Conservation (phyloP, 192 early-diverging fungal species). For the Rhizophagus prolifer region DNA sequence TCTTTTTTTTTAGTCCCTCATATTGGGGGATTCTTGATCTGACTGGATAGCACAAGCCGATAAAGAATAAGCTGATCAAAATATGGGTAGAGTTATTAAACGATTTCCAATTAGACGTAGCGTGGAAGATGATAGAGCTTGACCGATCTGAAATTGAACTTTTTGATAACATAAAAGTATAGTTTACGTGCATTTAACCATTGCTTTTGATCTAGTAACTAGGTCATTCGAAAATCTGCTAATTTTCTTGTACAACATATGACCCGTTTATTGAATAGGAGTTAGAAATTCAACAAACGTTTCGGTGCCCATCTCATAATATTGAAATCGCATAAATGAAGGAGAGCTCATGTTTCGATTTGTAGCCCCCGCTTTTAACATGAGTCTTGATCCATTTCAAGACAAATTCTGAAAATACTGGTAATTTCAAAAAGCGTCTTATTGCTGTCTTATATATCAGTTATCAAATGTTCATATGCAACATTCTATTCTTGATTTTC, state of each 20-base stretch:
- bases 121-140: constrained; percentile 10
- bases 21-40: too few relatives aligned
- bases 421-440: constrained; percentile 15
- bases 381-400: constrained; percentile 1
- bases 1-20: too few relatives aligned
- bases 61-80: background rate
- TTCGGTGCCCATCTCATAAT: constrained; percentile 5
- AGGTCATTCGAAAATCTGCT: background rate
- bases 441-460: background rate
- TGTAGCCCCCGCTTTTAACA: constrained; percentile 8
- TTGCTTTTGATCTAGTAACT: constrained; percentile 19
- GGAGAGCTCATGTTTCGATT: background rate
- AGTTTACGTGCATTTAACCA: constrained; percentile 2
- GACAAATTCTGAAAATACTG: constrained; percentile 18
- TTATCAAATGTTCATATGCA: too few relatives aligned
- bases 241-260: constrained; percentile 4
- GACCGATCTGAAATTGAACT: constrained; percentile 6
- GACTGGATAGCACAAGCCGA: background rate
- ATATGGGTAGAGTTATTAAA: constrained; percentile 8
- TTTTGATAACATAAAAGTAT: constrained; percentile 23
- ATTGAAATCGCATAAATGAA: constrained; percentile 8
- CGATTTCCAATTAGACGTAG: constrained; percentile 6
- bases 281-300: background rate
- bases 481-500: background rate
- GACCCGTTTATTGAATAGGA: constrained; percentile 11